Evolutionary conservation across 352 stramenopile genomes (phyloP), one percentile per base, ranked within the genome.

Genomic region (Phytophthora quininea): DNA sequence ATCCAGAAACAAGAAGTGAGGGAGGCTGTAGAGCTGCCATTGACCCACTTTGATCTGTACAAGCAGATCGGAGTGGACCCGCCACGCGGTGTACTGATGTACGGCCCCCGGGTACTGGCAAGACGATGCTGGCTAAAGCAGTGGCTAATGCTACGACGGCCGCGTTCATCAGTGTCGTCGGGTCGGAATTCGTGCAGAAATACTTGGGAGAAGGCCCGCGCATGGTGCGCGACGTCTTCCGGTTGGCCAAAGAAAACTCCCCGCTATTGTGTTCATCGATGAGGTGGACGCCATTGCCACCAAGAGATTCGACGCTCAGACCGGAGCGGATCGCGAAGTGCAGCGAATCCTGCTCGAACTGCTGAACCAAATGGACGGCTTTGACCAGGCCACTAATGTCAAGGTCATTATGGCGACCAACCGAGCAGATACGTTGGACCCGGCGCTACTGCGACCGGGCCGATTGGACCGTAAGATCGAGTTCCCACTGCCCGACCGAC

Each of bases 391-490:
- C 45, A 99, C 97, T 31, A 99, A 99, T 82, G 97, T 99, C 72
- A 99, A 99, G 87, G 97, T 99, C 35, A 99, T 99, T 71, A 99
- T 99, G 98, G 98, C 98, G 3, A 99, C 98, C 0, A 99, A 99
- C 84, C 90, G 98, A 8, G 96, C 97, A 12, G 98, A 99, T 74
- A 99, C 98, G 40, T 77, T 99, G 50, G 98, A 99, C 83, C 98
- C 98, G 35, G 98, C 98, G 30, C 84, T 99, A 56, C 84, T 99
- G 58, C 92, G 98, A 65, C 98, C 98, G 5, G 98, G 98, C 32
- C 93, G 98, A 14, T 73, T 99, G 69, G 98, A 99, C 80, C 86
- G 98, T 35, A 99, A 99, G 82, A 97, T 99, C 80, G 98, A 99
- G 84, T 99, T 99, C 79, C 98, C 98, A 43, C 84, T 98, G 62